Evolutionary conservation across 352 stramenopile species (phyloP).

Genomic region (Phytopythium vexans): DNA sequence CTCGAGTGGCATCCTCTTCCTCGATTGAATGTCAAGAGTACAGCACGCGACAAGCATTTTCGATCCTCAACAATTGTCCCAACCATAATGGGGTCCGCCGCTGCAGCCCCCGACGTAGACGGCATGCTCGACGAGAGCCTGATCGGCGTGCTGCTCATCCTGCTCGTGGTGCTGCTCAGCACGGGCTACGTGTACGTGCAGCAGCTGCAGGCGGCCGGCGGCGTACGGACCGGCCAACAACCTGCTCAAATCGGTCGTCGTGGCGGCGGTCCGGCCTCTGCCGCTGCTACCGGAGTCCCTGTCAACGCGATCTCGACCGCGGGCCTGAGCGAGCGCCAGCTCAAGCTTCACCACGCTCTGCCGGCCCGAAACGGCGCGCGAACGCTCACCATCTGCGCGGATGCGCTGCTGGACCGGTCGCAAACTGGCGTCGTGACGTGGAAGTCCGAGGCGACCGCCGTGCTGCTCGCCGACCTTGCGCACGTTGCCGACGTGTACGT

Average conservation of each 20-base stretch:
- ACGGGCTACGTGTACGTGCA: slow-evolving; percentile 76
- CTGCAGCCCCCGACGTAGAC: slow-evolving; percentile 32
- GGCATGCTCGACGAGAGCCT: slow-evolving; percentile 65
- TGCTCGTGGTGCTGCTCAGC: slow-evolving; percentile 67
- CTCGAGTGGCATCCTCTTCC: too few relatives aligned
- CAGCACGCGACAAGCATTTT: too few relatives aligned
- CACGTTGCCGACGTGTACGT: slow-evolving; percentile 67
- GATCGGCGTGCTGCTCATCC: slow-evolving; percentile 62
- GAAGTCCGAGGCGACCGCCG: slow-evolving; percentile 37
- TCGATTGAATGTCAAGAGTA: too few relatives aligned
- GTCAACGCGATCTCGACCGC: slow-evolving; percentile 32
- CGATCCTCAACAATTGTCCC: too few relatives aligned
- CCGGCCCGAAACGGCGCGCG: slow-evolving; percentile 60
- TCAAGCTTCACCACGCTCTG: slow-evolving; percentile 55
- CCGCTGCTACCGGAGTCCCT: slow-evolving; percentile 9
- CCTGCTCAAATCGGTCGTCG: slow-evolving; percentile 5
- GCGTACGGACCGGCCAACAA: slow-evolving; percentile 2
- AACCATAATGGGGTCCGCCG: too few relatives aligned
- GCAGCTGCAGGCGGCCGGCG: slow-evolving; percentile 36
- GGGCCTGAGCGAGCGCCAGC: slow-evolving; percentile 41
- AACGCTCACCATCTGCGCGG: slow-evolving; percentile 61
- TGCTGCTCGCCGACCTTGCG: slow-evolving; percentile 54
- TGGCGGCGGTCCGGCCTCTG: slow-evolving; percentile 9
- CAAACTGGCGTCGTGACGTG: slow-evolving; percentile 27
- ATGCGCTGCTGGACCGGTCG: slow-evolving; percentile 43